A percentile compares a stretch with the other conserved stretches of the same genome.
Conservation (phyloP, 768 basidiomycete genomes). For the Kwoniella bestiolae region DNA sequence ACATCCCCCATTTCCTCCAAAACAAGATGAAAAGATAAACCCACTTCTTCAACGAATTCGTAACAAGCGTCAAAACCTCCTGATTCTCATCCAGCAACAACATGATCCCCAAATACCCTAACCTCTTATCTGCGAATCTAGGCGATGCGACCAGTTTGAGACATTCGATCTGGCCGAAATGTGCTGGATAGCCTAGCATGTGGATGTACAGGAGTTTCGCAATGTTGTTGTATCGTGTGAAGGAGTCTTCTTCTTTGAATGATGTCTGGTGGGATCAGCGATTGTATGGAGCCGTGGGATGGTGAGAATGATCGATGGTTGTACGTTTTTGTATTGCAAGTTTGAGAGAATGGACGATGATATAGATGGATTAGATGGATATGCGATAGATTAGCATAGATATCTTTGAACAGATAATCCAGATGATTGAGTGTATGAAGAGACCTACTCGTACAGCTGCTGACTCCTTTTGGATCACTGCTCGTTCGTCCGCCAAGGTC, state of each 20-base stretch:
- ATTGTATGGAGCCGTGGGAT: too few species aligned
- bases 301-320: not conserved
- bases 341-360: not conserved
- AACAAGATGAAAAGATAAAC: constrained; percentile 44
- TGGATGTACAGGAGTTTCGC: constrained; percentile 94
- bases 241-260: constrained; percentile 95
- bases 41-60: constrained; percentile 97
- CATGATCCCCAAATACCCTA: constrained; percentile 98
- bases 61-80: constrained; percentile 94
- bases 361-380: not conserved
- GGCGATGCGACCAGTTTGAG: constrained; percentile 76
- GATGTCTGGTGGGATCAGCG: constrained; percentile 90
- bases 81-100: constrained; percentile 94
- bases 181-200: constrained; percentile 82
- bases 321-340: not conserved
- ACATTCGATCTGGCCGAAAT: constrained; percentile 89
- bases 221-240: constrained; percentile 92
- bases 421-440: not conserved
- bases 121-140: constrained; percentile 90
- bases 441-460: constrained; percentile 70
- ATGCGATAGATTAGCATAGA: constrained; percentile 3
- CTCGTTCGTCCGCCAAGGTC: constrained; percentile 98
- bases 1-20: too few species aligned
- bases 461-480: constrained; percentile 94
- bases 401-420: not conserved